Base-by-base conservation (phyloP, 805 yeast species). In the Candida arabinofermentans region DNA sequence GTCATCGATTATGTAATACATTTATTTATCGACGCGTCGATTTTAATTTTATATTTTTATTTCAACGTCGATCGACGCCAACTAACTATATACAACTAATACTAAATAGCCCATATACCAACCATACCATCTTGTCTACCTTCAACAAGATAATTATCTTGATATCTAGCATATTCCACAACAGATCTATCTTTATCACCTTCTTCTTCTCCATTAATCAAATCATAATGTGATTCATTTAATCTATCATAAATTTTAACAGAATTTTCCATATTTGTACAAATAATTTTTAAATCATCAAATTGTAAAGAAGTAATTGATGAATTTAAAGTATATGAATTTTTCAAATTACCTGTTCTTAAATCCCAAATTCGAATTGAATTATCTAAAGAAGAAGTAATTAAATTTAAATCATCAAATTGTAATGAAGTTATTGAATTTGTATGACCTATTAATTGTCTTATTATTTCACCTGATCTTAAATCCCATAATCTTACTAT, bases 401-500 rank as follows among this genome's bases (percentile, higher is more conserved):
- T 72, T 27, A 84, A 60, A 53, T 77, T 75, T 36, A 65, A 66
- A n/a, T 78, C 80, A 54, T 83, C 88, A 59, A 84, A 84, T 54
- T 82, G 84, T 32, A 84, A 64, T 27, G 80, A 68, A 0, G 88
- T 77, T 8, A 84, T 77, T 2, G 88, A 76, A 1, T 79, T 82
- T 3, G 86, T 79, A 56, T 83, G 90, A 0, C 91, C 90, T 27
- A 72, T 64, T 17, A 82, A 59, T 10, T 79, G 69, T 47, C 83
- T 64, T 34, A 79, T 77, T 14, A 80, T 81, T 48, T 78, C 82
- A 4, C 88, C 88, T 19, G 78, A 68, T 53, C 93, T 70, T 46
- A 84, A 60, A 62, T 84, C 93, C 90, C 91, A 84, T 18, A 84
- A 63, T 40, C 93, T 64, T 2, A 84, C 87, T 6, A 79, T 59